Conservation (phyloP, 495 filamentous ascomycete genomes). For the Letharia columbiana region DNA sequence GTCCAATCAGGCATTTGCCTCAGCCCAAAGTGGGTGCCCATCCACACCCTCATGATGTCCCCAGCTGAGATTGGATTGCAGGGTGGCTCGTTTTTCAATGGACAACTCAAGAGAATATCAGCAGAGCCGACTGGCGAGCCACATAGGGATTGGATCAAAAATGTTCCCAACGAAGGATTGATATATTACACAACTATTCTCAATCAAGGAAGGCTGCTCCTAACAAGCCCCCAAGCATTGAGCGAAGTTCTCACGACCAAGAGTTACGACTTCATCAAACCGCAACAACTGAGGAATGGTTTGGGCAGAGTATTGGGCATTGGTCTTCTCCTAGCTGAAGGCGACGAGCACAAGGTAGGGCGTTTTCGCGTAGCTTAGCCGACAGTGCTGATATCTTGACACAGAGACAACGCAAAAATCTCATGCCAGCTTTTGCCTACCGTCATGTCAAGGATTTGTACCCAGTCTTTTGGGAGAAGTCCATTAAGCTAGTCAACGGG, state of each 20-base stretch:
- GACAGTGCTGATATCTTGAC: background rate
- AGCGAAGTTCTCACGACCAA: slow-evolving; percentile 57
- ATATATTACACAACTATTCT: slow-evolving; percentile 57
- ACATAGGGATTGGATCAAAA: slow-evolving; percentile 59
- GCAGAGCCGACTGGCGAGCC: slow-evolving; percentile 52
- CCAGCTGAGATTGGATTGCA: background rate
- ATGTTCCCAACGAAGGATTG: slow-evolving; percentile 77
- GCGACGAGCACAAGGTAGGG: slow-evolving; percentile 66
- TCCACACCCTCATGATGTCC: background rate
- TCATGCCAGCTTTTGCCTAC: slow-evolving; percentile 79
- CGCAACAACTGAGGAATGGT: slow-evolving; percentile 41
- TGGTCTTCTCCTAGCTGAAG: slow-evolving; percentile 74
- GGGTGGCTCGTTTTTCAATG: slow-evolving; percentile 29
- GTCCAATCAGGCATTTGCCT: slow-evolving; percentile 60
- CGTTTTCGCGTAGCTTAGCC: background rate
- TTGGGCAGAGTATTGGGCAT: slow-evolving; percentile 61
- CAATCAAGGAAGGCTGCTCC: slow-evolving; percentile 61
- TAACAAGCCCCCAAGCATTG: slow-evolving; percentile 57
- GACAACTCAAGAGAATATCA: slow-evolving; percentile 49
- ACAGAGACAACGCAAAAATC: slow-evolving; percentile 59
- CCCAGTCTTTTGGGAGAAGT: slow-evolving; percentile 74
- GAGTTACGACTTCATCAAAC: slow-evolving; percentile 75
- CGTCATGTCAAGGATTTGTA: slow-evolving; percentile 82
- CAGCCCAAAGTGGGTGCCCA: slow-evolving; percentile 36
- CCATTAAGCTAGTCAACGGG: slow-evolving; percentile 38